Evolutionary conservation across 169 alveolate species (phyloP).

Genomic region (Cryptosporidium bovis): DNA sequence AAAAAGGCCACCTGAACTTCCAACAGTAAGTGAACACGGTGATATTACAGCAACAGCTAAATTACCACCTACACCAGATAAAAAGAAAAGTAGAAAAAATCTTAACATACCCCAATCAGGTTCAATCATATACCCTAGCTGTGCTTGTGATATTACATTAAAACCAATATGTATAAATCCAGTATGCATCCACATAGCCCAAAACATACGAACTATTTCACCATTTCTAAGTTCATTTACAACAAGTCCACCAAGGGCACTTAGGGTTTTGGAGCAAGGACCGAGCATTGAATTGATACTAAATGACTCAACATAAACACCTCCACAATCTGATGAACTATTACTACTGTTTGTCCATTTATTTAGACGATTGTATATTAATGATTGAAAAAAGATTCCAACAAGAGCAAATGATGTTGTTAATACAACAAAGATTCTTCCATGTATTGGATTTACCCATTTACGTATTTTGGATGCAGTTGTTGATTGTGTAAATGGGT

Average conservation of each 20-base stretch:
- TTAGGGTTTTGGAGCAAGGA: slow-evolving; percentile 58
- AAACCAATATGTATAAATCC: slow-evolving; percentile 85
- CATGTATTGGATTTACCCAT: slow-evolving; percentile 73
- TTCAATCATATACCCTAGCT: slow-evolving; percentile 87
- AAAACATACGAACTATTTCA: slow-evolving; percentile 85
- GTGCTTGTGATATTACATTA: slow-evolving; percentile 86
- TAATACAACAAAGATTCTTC: slow-evolving; percentile 56
- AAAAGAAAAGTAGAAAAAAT: slow-evolving; percentile 80
- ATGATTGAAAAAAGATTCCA: slow-evolving; percentile 66
- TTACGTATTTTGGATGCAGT: slow-evolving; percentile 45
- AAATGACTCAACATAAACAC: slow-evolving; percentile 64
- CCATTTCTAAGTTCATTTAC: slow-evolving; percentile 77
- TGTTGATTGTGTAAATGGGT: slow-evolving; percentile 52
- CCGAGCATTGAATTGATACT: slow-evolving; percentile 65
- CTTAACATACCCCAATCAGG: slow-evolving; percentile 91
- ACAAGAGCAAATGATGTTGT: slow-evolving; percentile 72
- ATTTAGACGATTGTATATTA: slow-evolving; percentile 49
- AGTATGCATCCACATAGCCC: slow-evolving; percentile 88
- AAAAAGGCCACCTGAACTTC: slow-evolving; percentile 90
- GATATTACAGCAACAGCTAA: slow-evolving; percentile 85
- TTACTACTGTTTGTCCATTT: slow-evolving; percentile 26
- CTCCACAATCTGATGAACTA: slow-evolving; percentile 34
- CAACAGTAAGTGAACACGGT: slow-evolving; percentile 89
- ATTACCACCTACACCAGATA: slow-evolving; percentile 86
- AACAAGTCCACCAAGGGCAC: slow-evolving; percentile 73